Conservation (phyloP, 2,329 filamentous ascomycete genomes). For the Dactylellina haptotyla region DNA sequence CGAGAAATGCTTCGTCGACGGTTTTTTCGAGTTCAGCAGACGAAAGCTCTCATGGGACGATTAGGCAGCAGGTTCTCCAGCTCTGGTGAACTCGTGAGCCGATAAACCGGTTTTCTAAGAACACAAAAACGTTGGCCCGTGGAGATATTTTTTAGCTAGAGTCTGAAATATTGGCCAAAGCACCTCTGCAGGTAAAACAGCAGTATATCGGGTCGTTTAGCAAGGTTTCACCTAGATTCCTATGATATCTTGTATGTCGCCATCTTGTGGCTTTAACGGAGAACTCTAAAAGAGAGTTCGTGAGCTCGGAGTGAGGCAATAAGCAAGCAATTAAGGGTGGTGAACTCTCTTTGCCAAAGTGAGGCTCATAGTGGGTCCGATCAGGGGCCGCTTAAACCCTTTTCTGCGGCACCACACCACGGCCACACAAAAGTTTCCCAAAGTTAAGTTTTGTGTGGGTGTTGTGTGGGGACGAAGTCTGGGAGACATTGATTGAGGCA, state of each 20-base stretch:
- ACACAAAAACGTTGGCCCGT: too few relatives aligned
- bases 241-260: constrained; percentile 29
- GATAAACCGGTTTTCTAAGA: constrained; percentile 5
- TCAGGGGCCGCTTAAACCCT: constrained; percentile 29
- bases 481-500: constrained; percentile 44
- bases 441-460: neutral
- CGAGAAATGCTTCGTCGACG: constrained; percentile 36
- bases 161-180: constrained; percentile 9
- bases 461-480: neutral
- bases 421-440: constrained; percentile 4
- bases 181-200: constrained; percentile 21
- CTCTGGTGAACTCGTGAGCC: neutral
- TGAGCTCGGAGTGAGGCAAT: constrained; percentile 48
- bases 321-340: constrained; percentile 34
- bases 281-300: constrained; percentile 45
- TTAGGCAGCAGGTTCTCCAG: constrained; percentile 50
- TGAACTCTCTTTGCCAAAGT: constrained; percentile 2
- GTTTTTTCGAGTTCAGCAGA: neutral
- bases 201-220: constrained; percentile 15
- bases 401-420: constrained; percentile 33
- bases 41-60: neutral
- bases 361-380: constrained; percentile 32
- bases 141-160: neutral
- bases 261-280: constrained; percentile 50
- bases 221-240: constrained; percentile 29